A percentile compares a stretch with the other conserved stretches of the same genome.
Evolutionary conservation across 768 basidiomycete genomes (phyloP).

Genomic region (Leucocoprinus leucothites): DNA sequence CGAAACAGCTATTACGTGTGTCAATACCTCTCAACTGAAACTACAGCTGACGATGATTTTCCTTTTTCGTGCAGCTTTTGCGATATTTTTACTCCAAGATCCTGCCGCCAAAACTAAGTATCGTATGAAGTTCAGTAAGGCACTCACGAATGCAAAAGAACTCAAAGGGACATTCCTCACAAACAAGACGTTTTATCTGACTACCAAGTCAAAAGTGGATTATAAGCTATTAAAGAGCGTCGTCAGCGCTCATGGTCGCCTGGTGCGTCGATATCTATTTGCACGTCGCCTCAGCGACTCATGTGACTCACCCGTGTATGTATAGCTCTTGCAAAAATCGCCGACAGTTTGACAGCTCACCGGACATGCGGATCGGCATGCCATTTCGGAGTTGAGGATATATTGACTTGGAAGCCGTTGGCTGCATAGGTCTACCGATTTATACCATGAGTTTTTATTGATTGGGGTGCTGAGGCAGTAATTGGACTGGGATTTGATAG

Average conservation of each 20-base stretch:
- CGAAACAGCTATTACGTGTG: slow-evolving; percentile 63
- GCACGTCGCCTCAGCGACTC: too few relatives aligned
- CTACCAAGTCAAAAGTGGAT: slow-evolving; percentile 59
- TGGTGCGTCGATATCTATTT: slow-evolving; percentile 43
- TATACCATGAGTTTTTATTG: slow-evolving; percentile 73
- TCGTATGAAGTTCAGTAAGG: slow-evolving; percentile 58
- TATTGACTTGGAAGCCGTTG: slow-evolving; percentile 63
- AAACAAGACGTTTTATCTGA: slow-evolving; percentile 72
- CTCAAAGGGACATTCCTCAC: slow-evolving; percentile 54
- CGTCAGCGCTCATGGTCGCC: slow-evolving; percentile 66
- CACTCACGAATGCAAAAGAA: slow-evolving; percentile 55
- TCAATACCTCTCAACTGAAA: too few relatives aligned
- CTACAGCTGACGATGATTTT: too few relatives aligned
- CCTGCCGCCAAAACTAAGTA: slow-evolving; percentile 61
- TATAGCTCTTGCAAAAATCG: slow-evolving; percentile 39
- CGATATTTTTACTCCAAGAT: slow-evolving; percentile 59
- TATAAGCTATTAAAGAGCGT: slow-evolving; percentile 65
- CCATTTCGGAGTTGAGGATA: slow-evolving; percentile 67
- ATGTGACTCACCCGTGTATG: too few relatives aligned
- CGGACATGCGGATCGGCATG: slow-evolving; percentile 47
- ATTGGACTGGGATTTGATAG: slow-evolving; percentile 56
- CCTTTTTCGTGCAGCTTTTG: slow-evolving; percentile 49
- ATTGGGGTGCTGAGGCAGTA: slow-evolving; percentile 62
- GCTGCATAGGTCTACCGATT: slow-evolving; percentile 43
- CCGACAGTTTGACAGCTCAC: slow-evolving; percentile 57